Conservation (phyloP, 768 basidiomycete species). For the Leccinum broughii region DNA sequence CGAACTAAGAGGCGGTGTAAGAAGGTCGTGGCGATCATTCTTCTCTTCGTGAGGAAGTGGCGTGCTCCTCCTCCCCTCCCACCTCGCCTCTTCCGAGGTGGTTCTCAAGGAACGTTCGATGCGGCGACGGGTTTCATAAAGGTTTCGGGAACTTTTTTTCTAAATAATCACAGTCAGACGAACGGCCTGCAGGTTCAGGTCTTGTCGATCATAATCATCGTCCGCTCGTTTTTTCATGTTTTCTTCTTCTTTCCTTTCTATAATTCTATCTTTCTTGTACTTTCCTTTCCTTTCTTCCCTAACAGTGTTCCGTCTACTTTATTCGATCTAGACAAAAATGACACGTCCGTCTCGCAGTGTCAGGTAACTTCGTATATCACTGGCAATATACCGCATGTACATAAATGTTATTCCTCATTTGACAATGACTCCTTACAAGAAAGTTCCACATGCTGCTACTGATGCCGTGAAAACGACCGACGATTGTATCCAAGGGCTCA, state of each 20-base stretch:
- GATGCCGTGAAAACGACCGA: background rate
- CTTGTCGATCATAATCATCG: background rate
- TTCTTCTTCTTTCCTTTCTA: background rate
- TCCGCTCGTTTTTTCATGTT: background rate
- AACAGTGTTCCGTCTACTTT: background rate
- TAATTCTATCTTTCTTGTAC: background rate
- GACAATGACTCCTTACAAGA: background rate
- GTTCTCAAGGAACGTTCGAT: too few species aligned
- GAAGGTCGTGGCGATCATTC: constrained; percentile 2
- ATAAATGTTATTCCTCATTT: background rate
- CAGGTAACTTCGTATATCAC: background rate
- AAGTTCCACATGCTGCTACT: background rate
- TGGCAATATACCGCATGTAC: background rate
- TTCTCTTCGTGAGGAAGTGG: constrained; percentile 20
- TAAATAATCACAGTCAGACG: too few species aligned
- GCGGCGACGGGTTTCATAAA: too few species aligned
- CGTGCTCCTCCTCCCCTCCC: constrained; percentile 15
- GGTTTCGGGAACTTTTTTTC: background rate
- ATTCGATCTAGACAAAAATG: background rate
- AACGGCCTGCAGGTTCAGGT: too few species aligned
- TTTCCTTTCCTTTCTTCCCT: background rate
- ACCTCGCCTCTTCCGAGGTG: background rate
- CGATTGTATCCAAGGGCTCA: background rate
- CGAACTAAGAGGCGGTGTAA: constrained; percentile 20
- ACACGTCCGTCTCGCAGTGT: background rate